Percentiles rank a stretch among this genome's conserved stretches.
phyloP scores from a whole-genome alignment of 2,329 filamentous ascomycete genomes.

The Sarocladiaceae sp. region DNA sequence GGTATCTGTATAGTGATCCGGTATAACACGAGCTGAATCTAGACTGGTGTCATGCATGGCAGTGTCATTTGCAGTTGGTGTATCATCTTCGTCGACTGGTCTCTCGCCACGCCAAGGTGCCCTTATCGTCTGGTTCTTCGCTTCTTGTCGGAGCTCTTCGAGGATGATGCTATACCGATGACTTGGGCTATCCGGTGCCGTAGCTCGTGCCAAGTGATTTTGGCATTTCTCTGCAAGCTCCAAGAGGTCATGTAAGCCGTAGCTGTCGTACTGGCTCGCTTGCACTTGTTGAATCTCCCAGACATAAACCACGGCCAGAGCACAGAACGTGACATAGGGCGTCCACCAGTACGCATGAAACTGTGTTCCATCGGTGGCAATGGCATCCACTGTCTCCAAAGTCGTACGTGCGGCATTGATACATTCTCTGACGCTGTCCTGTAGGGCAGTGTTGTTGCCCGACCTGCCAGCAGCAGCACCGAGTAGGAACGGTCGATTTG shows the following conservation, averaged over 20 bases:
- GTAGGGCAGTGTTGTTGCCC: slow-evolving; percentile 8
- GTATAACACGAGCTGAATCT: not conserved
- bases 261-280: slow-evolving; percentile 6
- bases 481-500: slow-evolving; percentile 50
- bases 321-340: slow-evolving; percentile 50
- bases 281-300: slow-evolving; percentile 32
- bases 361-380: slow-evolving; percentile 32
- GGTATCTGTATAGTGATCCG: not conserved
- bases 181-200: slow-evolving; percentile 35
- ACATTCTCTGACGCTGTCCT: slow-evolving; percentile 33
- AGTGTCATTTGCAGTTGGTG: not conserved
- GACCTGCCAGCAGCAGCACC: slow-evolving; percentile 17
- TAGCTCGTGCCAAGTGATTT: slow-evolving; percentile 34
- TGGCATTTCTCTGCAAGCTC: slow-evolving; percentile 33
- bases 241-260: slow-evolving; percentile 14
- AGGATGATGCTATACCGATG: slow-evolving; percentile 48
- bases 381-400: slow-evolving; percentile 37
- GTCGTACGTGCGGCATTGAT: slow-evolving; percentile 42
- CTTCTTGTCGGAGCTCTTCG: slow-evolving; percentile 37
- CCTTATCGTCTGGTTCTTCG: slow-evolving; percentile 4
- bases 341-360: slow-evolving; percentile 50
- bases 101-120: not conserved
- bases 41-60: not conserved
- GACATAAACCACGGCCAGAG: slow-evolving; percentile 49
- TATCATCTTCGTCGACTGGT: not conserved